Base-by-base conservation (phyloP, 169 alveolate species). In the Babesia ovis region DNA sequence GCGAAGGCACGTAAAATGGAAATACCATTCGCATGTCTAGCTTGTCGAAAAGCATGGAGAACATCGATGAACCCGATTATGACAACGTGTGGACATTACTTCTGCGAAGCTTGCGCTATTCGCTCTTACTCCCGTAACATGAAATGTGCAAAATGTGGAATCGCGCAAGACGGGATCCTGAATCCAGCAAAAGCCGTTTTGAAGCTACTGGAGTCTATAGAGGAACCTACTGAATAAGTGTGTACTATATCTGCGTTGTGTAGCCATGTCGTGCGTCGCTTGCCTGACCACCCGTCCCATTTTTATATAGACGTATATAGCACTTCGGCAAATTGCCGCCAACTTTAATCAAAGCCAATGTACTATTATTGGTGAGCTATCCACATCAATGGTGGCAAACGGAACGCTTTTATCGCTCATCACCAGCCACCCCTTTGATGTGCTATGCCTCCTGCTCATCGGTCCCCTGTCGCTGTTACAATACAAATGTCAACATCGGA, bases 21-120 rank as follows among this genome's bases (percentile, higher is more conserved):
- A 50, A 39, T 85, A 16, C 93, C 93, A 16, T 84, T 87, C 68
- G 85, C 91, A 43, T 80, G 92, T 68, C 69, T 86, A 59, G 93
- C 92, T 20, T 96, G 99, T 83, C 89, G 91, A 39, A 62, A 90
- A 46, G 80, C 79, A 50, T 93, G 97, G 93, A 74, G 45, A 27
- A 35, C 70, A 4, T 89, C 71, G 27, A 89, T 86, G 92, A 75
- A 86, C 23, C 98, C 99, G 23, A 90, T 95, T 18, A 90, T 91
- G 35, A 95, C 98, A 5, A 72, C 85, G 53, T 97, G 99, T 57
- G 71, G 75, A 20, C 99, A 97, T 83, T 92, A 91, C 80, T 97
- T 95, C 82, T 97, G 99, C 74, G 98, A 95, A 72, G 77, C 73
- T 45, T 97, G 99, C 79, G 95, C 97, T 25, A 69, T 95, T 31